A percentile compares a stretch with the other conserved stretches of the same genome.
These are phyloP conservation scores for Chaetomium olivaceum DNA, from an alignment of 2,329 filamentous ascomycete genomes.

Conservation along the genomic window DNA sequence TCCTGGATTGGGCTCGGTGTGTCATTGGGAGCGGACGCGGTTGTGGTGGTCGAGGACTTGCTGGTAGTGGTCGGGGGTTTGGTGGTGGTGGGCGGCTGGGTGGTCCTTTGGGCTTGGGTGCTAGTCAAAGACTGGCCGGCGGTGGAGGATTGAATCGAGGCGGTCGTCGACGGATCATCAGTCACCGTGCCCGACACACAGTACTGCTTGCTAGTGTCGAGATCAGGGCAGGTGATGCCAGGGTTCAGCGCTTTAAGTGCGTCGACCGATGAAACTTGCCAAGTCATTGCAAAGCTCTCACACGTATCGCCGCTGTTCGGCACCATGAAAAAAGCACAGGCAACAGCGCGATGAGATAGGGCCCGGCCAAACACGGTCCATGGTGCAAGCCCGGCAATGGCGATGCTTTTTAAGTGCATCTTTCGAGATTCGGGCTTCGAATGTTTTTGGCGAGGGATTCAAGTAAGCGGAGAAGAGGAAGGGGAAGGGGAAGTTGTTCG, in stretches of 20 bases:
- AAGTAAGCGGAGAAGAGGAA: not conserved
- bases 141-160: not conserved
- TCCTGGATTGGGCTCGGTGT: conserved; percentile 35
- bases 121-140: not conserved
- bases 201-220: conserved; percentile 19
- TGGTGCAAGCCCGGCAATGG: conserved; percentile 7
- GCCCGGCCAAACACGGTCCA: conserved; percentile 9
- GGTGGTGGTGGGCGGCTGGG: not conserved
- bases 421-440: too few relatives aligned
- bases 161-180: conserved; percentile 9
- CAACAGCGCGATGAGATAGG: conserved; percentile 9
- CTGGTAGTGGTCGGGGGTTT: not conserved
- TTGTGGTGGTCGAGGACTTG: not conserved
- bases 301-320: conserved; percentile 19
- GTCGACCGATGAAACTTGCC: conserved; percentile 14
- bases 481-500: not conserved
- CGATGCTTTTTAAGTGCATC: conserved; percentile 9
- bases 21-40: conserved; percentile 27
- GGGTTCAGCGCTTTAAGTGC: conserved; percentile 28
- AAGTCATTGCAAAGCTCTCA: conserved; percentile 21
- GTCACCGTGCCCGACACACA: conserved; percentile 22
- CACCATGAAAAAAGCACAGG: conserved; percentile 15
- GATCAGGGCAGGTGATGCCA: conserved; percentile 16
- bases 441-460: too few relatives aligned
- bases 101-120: not conserved